Base-by-base conservation (phyloP, 768 basidiomycete genomes). In the Russula compacta region DNA sequence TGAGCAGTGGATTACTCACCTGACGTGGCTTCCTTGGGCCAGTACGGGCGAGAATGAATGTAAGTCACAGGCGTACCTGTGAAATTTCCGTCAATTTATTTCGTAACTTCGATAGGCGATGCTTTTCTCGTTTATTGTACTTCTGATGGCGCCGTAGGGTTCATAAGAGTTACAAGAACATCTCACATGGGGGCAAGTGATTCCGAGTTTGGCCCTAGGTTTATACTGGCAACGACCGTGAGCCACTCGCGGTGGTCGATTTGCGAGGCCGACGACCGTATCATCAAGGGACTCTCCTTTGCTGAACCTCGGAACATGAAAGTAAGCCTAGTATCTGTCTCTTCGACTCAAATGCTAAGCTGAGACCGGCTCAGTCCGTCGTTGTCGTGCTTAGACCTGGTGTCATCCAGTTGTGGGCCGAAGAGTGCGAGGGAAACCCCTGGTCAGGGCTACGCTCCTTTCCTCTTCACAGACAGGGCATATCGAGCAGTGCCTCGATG, bases 1-100 rank as follows among this genome's bases (percentile, higher is more conserved):
- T 36, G 76, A 85, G 29, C 75, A 76, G 49, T 91, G 88, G 88
- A 73, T 91, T 10, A 83, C 79, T 4, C 78, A 82, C 63, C 67
- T 86, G 15, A 76, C 82, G 0, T 83, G 84, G 73, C 81, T 85
- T 5, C 68, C 76, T 14, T 90, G 87, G 87, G 69, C 63, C 9
- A 43, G 68, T 44, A 63, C 68, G 0, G 68, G 72, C 32, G 67
- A 68, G 6, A 75, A 75, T 51, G 72, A 70, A 57, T 78, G 88
- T 85, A 64, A 70, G 77, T 61, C 39, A 32, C 29, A 35, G 19
- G 15, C 1, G 21, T 59, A 19, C 11, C 29, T 19, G 39, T 38
- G 54, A 40, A 35, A 12, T 53, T 33, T 24, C 58, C 14, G 47
- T 61, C n/a, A n/a, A 33, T 55, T 61, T 32, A 58, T 39, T 12